phyloP scores from a whole-genome alignment of 768 basidiomycete species.

The Termitomyces heimii region DNA sequence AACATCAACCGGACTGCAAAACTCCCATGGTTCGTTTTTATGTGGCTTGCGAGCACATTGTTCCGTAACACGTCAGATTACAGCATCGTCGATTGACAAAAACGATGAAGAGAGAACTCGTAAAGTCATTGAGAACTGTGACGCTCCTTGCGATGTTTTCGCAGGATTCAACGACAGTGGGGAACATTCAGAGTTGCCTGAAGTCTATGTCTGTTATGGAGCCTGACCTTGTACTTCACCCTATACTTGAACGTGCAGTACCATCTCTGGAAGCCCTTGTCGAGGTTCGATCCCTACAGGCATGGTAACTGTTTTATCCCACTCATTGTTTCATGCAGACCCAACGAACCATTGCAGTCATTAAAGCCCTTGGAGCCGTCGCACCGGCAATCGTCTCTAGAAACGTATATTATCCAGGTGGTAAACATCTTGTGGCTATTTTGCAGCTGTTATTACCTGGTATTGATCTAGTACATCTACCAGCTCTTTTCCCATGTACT shows the following conservation, averaged over 20 bases:
- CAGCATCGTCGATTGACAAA: conserved; percentile 73
- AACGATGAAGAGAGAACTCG: conserved; percentile 78
- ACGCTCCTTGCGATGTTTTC: conserved; percentile 89
- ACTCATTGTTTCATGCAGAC: conserved; percentile 39
- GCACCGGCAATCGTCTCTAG: conserved; percentile 78
- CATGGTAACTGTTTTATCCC: neutral
- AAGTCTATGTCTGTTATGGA: conserved; percentile 83
- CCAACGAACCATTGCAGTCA: conserved; percentile 78
- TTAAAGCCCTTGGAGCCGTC: conserved; percentile 80
- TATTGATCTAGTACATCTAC: conserved; percentile 66
- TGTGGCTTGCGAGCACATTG: neutral
- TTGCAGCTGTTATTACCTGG: conserved; percentile 80
- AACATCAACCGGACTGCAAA: conserved; percentile 72
- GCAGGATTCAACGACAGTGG: conserved; percentile 66
- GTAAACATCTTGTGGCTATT: conserved; percentile 74
- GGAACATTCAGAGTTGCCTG: conserved; percentile 72
- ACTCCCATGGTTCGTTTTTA: conserved; percentile 52
- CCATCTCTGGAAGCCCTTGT: conserved; percentile 86
- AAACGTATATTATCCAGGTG: conserved; percentile 73
- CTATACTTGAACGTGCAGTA: conserved; percentile 77
- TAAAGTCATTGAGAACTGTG: conserved; percentile 76
- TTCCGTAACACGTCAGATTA: neutral
- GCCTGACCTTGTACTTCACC: conserved; percentile 78
- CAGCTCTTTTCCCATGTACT: neutral
- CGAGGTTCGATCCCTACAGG: conserved; percentile 46